Conservation (phyloP, 306 rosid genomes). For the Dalbergia cochinchinensis region DNA sequence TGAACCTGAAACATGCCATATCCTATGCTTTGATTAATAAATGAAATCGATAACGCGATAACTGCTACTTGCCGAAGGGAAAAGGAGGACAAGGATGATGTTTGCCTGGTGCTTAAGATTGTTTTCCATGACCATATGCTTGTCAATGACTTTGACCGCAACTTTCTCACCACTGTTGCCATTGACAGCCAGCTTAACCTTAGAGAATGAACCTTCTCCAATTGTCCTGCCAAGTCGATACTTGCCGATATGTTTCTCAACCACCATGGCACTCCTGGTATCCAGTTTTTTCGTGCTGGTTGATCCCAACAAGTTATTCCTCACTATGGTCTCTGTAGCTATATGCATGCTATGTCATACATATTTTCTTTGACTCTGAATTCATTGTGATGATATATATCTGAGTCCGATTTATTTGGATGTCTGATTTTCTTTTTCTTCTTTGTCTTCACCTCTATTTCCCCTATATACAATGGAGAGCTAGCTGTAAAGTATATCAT, state of each 20-base stretch:
- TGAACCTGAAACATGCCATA: conserved; percentile 65
- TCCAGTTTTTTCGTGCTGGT: not conserved
- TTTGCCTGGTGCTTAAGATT: conserved; percentile 73
- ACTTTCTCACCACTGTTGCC: conserved; percentile 58
- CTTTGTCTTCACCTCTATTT: not conserved
- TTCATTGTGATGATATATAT: not conserved
- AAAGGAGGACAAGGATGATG: conserved; percentile 14
- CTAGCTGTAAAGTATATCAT: not conserved
- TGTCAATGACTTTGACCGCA: conserved; percentile 79
- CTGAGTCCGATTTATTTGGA: conserved; percentile 1
- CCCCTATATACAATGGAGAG: not conserved
- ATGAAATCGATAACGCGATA: not conserved
- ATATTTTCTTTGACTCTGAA: not conserved
- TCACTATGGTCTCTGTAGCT: conserved; percentile 1
- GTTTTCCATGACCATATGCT: conserved; percentile 69
- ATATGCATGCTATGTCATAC: not conserved
- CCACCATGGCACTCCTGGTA: conserved; percentile 54
- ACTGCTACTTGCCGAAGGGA: not conserved
- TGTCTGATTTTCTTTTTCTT: not conserved
- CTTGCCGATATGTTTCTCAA: conserved; percentile 60
- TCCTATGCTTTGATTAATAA: not conserved
- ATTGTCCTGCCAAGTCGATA: conserved; percentile 69
- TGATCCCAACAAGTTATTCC: not conserved
- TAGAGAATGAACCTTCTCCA: conserved; percentile 86
- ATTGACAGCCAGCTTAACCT: conserved; percentile 73